A percentile compares a stretch with the other conserved stretches of the same genome.
These are phyloP conservation scores for Selaginella moellendorffii DNA, from an alignment of 75 land plant species.

Conservation along the genomic window DNA sequence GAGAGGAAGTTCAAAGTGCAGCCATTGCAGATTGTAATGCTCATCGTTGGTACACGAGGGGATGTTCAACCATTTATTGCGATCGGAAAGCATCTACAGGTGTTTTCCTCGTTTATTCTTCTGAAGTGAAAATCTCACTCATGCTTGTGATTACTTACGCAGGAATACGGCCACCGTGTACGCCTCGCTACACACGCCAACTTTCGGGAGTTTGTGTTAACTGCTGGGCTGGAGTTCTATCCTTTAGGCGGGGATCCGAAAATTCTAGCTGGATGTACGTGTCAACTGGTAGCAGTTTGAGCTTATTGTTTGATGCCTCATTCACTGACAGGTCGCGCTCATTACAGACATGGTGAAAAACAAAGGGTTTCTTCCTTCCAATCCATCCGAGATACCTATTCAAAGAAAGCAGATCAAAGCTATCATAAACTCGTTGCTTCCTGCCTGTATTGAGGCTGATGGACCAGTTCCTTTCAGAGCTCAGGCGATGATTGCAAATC, in stretches of 20 bases:
- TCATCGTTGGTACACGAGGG: slow-evolving; percentile 1
- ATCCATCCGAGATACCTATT: not conserved
- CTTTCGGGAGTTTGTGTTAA: slow-evolving; percentile 83
- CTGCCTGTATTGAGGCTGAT: not conserved
- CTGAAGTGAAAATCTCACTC: not conserved
- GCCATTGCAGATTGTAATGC: slow-evolving; percentile 30
- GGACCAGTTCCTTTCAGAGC: slow-evolving; percentile 43
- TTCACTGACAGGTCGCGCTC: not conserved
- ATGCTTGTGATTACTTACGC: too few relatives aligned
- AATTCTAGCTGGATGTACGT: slow-evolving; percentile 90
- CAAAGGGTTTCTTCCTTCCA: slow-evolving; percentile 15
- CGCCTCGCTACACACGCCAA: slow-evolving; percentile 91
- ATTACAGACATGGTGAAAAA: slow-evolving; percentile 10
- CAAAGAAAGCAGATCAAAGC: slow-evolving; percentile 6
- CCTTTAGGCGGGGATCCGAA: slow-evolving; percentile 97
- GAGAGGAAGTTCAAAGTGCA: slow-evolving; percentile 26
- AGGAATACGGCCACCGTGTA: slow-evolving; percentile 97
- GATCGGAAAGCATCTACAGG: slow-evolving; percentile 4
- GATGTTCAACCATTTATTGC: slow-evolving; percentile 10
- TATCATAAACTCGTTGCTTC: slow-evolving; percentile 1
- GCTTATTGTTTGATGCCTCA: slow-evolving; percentile 31
- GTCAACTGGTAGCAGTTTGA: not conserved
- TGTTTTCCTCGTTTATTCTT: too few relatives aligned
- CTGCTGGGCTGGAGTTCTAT: slow-evolving; percentile 88
- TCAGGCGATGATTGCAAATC: slow-evolving; percentile 94